These are phyloP conservation scores for Dipteronia sinensis DNA, from an alignment of 345 rosid species.

Conservation along the genomic window DNA sequence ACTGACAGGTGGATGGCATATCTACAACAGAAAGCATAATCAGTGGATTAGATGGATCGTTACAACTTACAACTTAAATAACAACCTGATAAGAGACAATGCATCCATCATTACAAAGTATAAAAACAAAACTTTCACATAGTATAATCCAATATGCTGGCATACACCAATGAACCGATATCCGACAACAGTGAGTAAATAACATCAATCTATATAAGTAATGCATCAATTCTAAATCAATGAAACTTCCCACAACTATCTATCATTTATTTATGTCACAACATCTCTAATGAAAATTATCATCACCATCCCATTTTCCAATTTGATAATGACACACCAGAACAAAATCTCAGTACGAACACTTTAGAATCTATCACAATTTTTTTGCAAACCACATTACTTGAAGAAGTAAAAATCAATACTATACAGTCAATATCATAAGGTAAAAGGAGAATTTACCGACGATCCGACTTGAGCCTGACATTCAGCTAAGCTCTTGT, in stretches of 20 bases:
- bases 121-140: too few species aligned
- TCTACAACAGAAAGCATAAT: slow-evolving; percentile 35
- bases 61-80: background rate
- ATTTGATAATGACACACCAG: too few species aligned
- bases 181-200: background rate
- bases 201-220: background rate
- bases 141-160: background rate
- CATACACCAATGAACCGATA: background rate
- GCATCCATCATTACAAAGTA: background rate
- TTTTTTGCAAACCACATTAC: background rate
- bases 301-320: too few species aligned
- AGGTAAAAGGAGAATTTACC: slow-evolving; percentile 36
- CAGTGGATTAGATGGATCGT: background rate
- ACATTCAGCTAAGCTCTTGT: slow-evolving; percentile 65
- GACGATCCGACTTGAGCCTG: slow-evolving; percentile 88
- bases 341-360: too few species aligned
- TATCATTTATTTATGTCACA: too few species aligned
- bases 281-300: too few species aligned
- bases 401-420: slow-evolving; percentile 1
- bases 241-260: too few species aligned
- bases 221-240: too few species aligned
- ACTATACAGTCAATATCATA: background rate
- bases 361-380: too few species aligned
- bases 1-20: slow-evolving; percentile 86
- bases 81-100: background rate